These are phyloP conservation scores for Pythium utonaiense DNA, from an alignment of 352 stramenopile species.

Conservation along the genomic window DNA sequence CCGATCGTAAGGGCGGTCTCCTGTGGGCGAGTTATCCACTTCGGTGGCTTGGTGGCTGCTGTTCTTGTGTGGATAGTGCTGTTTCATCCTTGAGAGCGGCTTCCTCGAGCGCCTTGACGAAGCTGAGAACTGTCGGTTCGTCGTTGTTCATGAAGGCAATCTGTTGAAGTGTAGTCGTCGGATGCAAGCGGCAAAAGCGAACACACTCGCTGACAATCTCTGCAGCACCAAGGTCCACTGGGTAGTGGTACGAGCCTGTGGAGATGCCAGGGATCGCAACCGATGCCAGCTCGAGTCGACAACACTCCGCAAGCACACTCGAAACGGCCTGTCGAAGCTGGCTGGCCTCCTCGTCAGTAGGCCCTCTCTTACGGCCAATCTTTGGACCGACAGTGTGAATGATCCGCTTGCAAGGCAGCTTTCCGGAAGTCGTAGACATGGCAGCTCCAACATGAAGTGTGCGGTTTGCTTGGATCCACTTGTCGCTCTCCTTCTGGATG, in stretches of 20 bases:
- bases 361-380: conserved; percentile 6
- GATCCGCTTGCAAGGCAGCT: conserved; percentile 31
- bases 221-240: conserved; percentile 23
- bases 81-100: neutral
- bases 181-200: conserved; percentile 18
- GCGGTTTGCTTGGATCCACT: conserved; percentile 26
- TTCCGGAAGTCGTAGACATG: conserved; percentile 24
- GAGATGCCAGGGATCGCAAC: conserved; percentile 39
- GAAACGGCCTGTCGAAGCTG: conserved; percentile 28
- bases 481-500: conserved; percentile 27
- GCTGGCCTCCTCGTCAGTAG: conserved; percentile 20
- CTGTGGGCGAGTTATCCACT: no score
- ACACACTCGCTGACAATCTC: conserved; percentile 34
- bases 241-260: conserved; percentile 38
- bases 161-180: conserved; percentile 1
- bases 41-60: no score
- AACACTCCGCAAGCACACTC: conserved; percentile 27
- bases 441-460: conserved; percentile 25
- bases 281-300: conserved; percentile 23
- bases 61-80: neutral
- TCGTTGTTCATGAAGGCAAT: conserved; percentile 44
- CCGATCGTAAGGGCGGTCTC: no score
- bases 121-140: conserved; percentile 31
- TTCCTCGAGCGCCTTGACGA: conserved; percentile 20
- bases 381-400: conserved; percentile 38